Conservation (phyloP, 2,329 filamentous ascomycete species). For the Epichloe sibirici region DNA sequence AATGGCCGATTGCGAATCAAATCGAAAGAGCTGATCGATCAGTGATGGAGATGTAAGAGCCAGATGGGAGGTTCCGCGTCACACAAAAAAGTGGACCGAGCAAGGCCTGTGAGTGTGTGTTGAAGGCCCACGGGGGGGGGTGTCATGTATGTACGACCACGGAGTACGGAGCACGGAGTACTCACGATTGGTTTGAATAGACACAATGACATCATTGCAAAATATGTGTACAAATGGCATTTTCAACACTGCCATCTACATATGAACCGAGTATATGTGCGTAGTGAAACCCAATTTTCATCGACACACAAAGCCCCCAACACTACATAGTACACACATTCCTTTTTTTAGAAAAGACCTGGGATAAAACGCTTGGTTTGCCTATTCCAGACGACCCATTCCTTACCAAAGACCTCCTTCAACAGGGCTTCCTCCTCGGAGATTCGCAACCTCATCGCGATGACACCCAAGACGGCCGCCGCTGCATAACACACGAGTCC, state of each 20-base stretch:
- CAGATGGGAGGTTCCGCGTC: background rate
- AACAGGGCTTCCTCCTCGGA: constrained; percentile 40
- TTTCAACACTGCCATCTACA: no score
- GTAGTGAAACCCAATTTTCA: no score
- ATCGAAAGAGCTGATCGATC: background rate
- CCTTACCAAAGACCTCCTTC: constrained; percentile 28
- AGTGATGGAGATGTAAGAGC: background rate
- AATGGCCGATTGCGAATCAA: background rate
- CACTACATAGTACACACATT: background rate
- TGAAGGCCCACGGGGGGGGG: background rate
- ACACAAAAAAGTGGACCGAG: background rate
- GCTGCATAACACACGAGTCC: background rate
- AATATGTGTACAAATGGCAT: no score
- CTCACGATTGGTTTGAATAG: no score
- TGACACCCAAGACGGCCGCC: background rate
- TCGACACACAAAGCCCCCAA: background rate
- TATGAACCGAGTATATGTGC: no score
- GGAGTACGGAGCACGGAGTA: no score
- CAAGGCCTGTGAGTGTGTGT: background rate
- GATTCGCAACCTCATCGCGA: constrained; percentile 20
- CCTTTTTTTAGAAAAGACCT: background rate
- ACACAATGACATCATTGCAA: no score
- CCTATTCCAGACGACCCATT: constrained; percentile 37
- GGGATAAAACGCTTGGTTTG: constrained; percentile 38
- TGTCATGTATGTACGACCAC: no score